Conservation (phyloP, 2,329 filamentous ascomycete species). For the Hypoxylon sp. region DNA sequence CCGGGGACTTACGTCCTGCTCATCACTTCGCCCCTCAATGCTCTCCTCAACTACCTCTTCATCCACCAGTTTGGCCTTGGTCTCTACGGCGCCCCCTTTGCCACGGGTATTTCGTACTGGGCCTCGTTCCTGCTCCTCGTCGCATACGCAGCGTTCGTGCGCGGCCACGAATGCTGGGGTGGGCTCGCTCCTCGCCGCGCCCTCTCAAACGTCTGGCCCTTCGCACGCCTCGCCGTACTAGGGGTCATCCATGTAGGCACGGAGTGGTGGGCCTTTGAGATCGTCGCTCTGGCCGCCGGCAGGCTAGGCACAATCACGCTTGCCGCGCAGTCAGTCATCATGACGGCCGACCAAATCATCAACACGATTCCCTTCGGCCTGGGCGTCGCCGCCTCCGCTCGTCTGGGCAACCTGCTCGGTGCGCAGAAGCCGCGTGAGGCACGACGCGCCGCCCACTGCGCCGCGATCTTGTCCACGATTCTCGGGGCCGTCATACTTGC, state of each 20-base stretch:
- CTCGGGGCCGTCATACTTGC: slow-evolving; percentile 76
- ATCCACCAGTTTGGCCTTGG: slow-evolving; percentile 78
- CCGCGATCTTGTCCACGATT: slow-evolving; percentile 78
- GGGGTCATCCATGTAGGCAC: slow-evolving; percentile 88
- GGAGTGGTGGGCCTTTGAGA: slow-evolving; percentile 96
- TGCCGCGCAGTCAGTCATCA: slow-evolving; percentile 88
- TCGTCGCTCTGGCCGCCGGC: slow-evolving; percentile 85
- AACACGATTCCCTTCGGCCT: slow-evolving; percentile 89
- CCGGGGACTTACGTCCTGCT: slow-evolving; percentile 86
- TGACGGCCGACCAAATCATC: slow-evolving; percentile 88
- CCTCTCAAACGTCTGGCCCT: slow-evolving; percentile 75
- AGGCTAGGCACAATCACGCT: slow-evolving; percentile 82
- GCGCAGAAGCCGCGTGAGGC: slow-evolving; percentile 74
- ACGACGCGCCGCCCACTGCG: slow-evolving; percentile 77
- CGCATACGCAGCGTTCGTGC: slow-evolving; percentile 77
- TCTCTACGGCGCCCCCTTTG: slow-evolving; percentile 82
- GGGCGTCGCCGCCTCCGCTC: slow-evolving; percentile 81
- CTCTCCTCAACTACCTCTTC: slow-evolving; percentile 82
- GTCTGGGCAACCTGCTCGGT: slow-evolving; percentile 85
- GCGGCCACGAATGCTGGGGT: slow-evolving; percentile 83
- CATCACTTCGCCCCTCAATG: slow-evolving; percentile 85
- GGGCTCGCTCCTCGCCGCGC: slow-evolving; percentile 74
- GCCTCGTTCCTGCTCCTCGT: slow-evolving; percentile 81
- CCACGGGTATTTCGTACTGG: slow-evolving; percentile 90
- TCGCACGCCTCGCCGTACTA: slow-evolving; percentile 79